Evolutionary conservation across 352 stramenopile species (phyloP).

Genomic region (Globisporangium splendens): DNA sequence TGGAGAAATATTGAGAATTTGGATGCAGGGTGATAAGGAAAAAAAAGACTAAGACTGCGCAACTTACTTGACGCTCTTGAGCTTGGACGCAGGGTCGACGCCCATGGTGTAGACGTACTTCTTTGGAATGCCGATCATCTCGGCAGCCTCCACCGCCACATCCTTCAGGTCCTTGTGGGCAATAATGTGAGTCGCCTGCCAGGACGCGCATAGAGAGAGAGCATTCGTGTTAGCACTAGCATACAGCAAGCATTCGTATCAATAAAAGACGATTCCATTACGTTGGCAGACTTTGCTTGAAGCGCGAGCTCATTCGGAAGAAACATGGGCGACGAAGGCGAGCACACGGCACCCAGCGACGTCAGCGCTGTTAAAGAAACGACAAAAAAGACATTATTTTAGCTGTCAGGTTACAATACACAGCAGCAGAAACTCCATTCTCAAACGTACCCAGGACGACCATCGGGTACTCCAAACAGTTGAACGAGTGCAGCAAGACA

Average conservation of each 20-base stretch:
- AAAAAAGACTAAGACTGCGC: no score
- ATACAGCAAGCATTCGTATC: background rate
- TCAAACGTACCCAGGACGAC: slow-evolving; percentile 39
- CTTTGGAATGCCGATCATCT: slow-evolving; percentile 23
- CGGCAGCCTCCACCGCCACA: slow-evolving; percentile 39
- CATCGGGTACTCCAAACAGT: slow-evolving; percentile 65
- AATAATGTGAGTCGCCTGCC: slow-evolving; percentile 48
- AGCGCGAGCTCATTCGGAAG: slow-evolving; percentile 37
- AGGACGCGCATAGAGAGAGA: background rate
- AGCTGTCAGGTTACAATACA: background rate
- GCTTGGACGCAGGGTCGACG: slow-evolving; percentile 9
- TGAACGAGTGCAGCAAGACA: slow-evolving; percentile 63
- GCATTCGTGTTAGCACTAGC: background rate
- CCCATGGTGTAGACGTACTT: slow-evolving; percentile 53
- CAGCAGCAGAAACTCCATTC: background rate
- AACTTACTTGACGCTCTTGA: slow-evolving; percentile 58
- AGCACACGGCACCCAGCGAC: slow-evolving; percentile 49
- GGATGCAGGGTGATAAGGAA: no score
- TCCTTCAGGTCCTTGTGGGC: slow-evolving; percentile 47
- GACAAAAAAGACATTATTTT: background rate
- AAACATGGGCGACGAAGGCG: slow-evolving; percentile 60
- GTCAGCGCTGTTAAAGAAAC: slow-evolving; percentile 27
- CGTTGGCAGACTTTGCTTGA: slow-evolving; percentile 41
- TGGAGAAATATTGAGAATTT: no score
- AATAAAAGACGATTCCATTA: slow-evolving; percentile 7